Evolutionary conservation across 768 basidiomycete genomes (phyloP).

Genomic region (Pleurotus salmoneostramineus): DNA sequence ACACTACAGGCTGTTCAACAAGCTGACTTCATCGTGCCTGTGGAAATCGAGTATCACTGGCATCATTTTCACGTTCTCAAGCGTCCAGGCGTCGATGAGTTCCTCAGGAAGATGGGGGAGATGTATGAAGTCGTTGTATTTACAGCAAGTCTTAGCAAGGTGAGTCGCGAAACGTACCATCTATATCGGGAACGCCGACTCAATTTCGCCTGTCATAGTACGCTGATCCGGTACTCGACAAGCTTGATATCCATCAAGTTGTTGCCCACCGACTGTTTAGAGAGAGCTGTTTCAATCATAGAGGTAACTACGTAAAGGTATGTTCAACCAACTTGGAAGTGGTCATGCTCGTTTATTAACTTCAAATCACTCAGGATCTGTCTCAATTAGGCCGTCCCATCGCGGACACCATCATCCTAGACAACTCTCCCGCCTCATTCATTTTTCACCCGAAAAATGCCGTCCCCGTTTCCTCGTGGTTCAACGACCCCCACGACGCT

Average conservation of each 20-base stretch:
- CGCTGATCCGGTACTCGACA: conserved; percentile 97
- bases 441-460: conserved; percentile 99
- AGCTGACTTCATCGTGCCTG: conserved; percentile 89
- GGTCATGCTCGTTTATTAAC: too few relatives aligned
- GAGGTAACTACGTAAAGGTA: conserved; percentile 98
- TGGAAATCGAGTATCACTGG: conserved; percentile 97
- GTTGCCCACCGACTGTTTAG: conserved; percentile 94
- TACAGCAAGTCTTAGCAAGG: conserved; percentile 96
- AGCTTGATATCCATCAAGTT: conserved; percentile 88
- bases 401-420: conserved; percentile 92
- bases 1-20: conserved; percentile 28
- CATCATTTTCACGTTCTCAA: conserved; percentile 99
- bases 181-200: neutral
- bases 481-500: conserved; percentile 98
- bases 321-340: too few relatives aligned
- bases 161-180: conserved; percentile 27
- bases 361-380: conserved; percentile 62
- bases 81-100: conserved; percentile 94
- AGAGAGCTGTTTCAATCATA: conserved; percentile 98
- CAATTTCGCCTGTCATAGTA: conserved; percentile 50
- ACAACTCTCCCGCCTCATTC: conserved; percentile 98
- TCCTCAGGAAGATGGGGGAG: conserved; percentile 96
- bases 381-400: conserved; percentile 96
- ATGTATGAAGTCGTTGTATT: conserved; percentile 98
- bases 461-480: conserved; percentile 98